Conservation (phyloP, 2,329 filamentous ascomycete genomes). For the Trichoderma sp. region DNA sequence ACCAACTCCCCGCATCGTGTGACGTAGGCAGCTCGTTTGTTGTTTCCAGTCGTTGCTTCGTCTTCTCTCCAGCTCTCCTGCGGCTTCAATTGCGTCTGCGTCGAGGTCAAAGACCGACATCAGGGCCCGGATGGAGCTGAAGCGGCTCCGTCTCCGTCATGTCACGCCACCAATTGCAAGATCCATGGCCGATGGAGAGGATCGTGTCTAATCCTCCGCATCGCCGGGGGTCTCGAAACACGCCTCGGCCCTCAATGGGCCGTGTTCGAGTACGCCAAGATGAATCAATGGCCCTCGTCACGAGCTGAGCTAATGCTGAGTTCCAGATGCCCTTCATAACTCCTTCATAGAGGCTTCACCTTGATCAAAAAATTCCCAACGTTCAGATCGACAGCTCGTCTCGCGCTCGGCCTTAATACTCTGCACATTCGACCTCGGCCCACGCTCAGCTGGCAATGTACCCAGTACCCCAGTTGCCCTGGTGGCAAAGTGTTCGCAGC, state of each 20-base stretch:
- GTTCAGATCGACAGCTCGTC: neutral
- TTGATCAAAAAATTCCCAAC: neutral
- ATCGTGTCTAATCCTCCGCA: neutral
- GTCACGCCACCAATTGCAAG: slow-evolving; percentile 2
- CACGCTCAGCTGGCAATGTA: neutral
- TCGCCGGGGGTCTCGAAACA: neutral
- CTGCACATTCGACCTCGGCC: neutral
- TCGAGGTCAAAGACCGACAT: neutral
- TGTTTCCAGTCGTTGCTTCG: neutral
- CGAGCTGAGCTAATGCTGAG: neutral
- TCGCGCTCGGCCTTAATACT: neutral
- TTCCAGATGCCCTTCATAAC: neutral
- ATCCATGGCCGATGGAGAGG: neutral
- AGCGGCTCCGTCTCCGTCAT: neutral
- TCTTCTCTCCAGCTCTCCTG: neutral
- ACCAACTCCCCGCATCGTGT: slow-evolving; percentile 8
- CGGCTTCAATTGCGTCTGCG: neutral
- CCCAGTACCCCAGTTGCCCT: neutral
- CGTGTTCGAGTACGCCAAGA: neutral
- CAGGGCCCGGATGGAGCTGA: neutral
- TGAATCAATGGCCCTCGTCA: neutral
- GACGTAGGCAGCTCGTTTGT: slow-evolving; percentile 1
- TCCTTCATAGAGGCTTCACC: neutral
- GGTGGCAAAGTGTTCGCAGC: slow-evolving; percentile 11
- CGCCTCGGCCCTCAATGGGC: neutral